These are phyloP conservation scores for Cyclostephanos tholiformis DNA, from an alignment of 108 stramenopile genomes.

Conservation along the genomic window DNA sequence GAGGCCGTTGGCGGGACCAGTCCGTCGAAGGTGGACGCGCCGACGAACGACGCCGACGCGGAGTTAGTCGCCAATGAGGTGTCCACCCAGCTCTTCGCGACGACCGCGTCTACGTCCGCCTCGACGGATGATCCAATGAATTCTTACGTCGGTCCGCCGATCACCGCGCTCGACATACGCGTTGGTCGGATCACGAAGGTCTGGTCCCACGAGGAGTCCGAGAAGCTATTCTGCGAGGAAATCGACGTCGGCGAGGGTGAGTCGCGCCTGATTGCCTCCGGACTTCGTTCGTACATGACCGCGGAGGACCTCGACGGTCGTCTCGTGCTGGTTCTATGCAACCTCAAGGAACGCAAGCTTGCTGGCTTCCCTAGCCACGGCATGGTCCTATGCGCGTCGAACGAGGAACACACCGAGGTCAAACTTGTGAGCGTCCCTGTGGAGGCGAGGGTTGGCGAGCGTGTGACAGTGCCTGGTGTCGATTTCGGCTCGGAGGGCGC, in stretches of 20 bases:
- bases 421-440: constrained; percentile 92
- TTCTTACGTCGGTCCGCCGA: constrained; percentile 84
- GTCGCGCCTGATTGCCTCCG: constrained; percentile 92
- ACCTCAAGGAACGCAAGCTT: constrained; percentile 95
- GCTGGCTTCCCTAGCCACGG: constrained; percentile 96
- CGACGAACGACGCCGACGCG: constrained; percentile 7
- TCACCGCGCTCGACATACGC: constrained; percentile 88
- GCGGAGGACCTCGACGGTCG: constrained; percentile 88
- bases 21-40: constrained; percentile 9
- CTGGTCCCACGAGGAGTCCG: constrained; percentile 95
- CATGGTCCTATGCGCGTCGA: constrained; percentile 98
- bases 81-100: constrained; percentile 4
- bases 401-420: constrained; percentile 88
- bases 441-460: constrained; percentile 92
- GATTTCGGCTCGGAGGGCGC: constrained; percentile 82
- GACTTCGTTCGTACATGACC: constrained; percentile 85
- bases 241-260: constrained; percentile 97
- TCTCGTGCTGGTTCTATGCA: constrained; percentile 94
- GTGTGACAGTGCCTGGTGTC: constrained; percentile 82
- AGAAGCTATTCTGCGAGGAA: constrained; percentile 98
- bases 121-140: constrained; percentile 64
- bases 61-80: constrained; percentile 11
- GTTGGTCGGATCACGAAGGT: constrained; percentile 90
- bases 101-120: constrained; percentile 15
- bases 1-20: neutral